These are phyloP conservation scores for Viridothelium virens DNA, from an alignment of 495 filamentous ascomycete genomes.

Conservation along the genomic window DNA sequence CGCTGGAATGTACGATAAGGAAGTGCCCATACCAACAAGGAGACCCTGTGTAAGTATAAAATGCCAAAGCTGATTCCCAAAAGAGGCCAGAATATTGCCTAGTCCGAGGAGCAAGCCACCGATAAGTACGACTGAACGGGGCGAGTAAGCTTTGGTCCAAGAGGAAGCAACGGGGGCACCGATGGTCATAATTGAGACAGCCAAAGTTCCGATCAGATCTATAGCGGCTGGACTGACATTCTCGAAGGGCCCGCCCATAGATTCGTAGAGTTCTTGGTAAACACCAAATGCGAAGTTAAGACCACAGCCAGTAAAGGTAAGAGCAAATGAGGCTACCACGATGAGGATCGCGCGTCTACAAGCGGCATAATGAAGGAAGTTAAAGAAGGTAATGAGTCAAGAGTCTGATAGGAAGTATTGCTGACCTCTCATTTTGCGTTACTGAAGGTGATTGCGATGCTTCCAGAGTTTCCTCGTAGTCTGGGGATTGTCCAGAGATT, in stretches of 20 bases:
- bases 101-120: slow-evolving; percentile 24
- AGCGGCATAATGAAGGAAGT: not conserved
- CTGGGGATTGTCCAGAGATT: not conserved
- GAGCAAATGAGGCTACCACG: slow-evolving; percentile 30
- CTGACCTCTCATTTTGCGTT: not conserved
- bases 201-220: slow-evolving; percentile 41
- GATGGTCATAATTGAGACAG: slow-evolving; percentile 41
- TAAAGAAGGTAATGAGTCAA: too few species aligned
- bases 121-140: slow-evolving; percentile 29
- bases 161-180: slow-evolving; percentile 36
- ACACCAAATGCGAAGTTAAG: slow-evolving; percentile 43
- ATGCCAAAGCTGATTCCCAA: slow-evolving; percentile 38
- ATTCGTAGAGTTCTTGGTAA: slow-evolving; percentile 42
- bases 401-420: not conserved
- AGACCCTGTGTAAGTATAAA: slow-evolving; percentile 39
- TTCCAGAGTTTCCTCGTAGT: not conserved
- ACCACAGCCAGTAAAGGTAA: slow-evolving; percentile 40
- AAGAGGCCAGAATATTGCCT: slow-evolving; percentile 33
- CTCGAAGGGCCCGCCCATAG: slow-evolving; percentile 36
- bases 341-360: slow-evolving; percentile 17
- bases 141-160: slow-evolving; percentile 37
- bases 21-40: slow-evolving; percentile 35
- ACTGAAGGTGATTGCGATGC: not conserved
- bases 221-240: slow-evolving; percentile 38
- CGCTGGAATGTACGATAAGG: slow-evolving; percentile 37